Evolutionary conservation across 192 early-diverging fungal species (phyloP).

Genomic region (Backusella liffmaniae): DNA sequence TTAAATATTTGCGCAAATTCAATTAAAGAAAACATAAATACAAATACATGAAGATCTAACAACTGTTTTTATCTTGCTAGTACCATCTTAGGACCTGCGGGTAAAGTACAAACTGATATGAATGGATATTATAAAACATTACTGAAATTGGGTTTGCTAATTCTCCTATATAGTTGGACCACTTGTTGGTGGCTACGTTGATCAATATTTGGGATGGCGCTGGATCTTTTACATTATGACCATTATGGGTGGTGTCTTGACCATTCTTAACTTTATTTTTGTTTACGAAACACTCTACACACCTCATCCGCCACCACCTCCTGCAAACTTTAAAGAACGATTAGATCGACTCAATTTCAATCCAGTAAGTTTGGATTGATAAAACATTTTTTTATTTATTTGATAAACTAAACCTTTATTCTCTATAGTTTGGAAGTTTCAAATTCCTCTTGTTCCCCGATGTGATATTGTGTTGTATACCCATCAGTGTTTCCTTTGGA

Average conservation of each 20-base stretch:
- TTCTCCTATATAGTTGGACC: conserved; percentile 17
- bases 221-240: conserved; percentile 59
- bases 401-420: neutral
- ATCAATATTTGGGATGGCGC: conserved; percentile 32
- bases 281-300: conserved; percentile 54
- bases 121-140: too few species aligned
- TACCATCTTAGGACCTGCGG: conserved; percentile 35
- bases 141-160: too few species aligned
- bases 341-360: conserved; percentile 20
- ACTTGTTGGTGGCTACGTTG: conserved; percentile 38
- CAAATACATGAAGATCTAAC: neutral
- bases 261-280: conserved; percentile 49
- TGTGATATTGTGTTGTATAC: conserved; percentile 23
- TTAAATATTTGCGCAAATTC: neutral
- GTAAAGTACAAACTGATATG: too few species aligned
- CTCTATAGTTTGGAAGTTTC: conserved; percentile 3
- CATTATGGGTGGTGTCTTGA: conserved; percentile 52
- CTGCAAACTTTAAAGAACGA: neutral
- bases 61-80: conserved; percentile 3
- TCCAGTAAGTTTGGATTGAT: conserved; percentile 18
- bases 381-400: neutral
- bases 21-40: neutral
- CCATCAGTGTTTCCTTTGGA: conserved; percentile 48
- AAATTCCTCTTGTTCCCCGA: conserved; percentile 17
- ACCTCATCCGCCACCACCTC: neutral